A percentile compares a stretch with the other conserved stretches of the same genome.
phyloP scores from a whole-genome alignment of 2,329 filamentous ascomycete genomes.

The Penicillium capsulatum region DNA sequence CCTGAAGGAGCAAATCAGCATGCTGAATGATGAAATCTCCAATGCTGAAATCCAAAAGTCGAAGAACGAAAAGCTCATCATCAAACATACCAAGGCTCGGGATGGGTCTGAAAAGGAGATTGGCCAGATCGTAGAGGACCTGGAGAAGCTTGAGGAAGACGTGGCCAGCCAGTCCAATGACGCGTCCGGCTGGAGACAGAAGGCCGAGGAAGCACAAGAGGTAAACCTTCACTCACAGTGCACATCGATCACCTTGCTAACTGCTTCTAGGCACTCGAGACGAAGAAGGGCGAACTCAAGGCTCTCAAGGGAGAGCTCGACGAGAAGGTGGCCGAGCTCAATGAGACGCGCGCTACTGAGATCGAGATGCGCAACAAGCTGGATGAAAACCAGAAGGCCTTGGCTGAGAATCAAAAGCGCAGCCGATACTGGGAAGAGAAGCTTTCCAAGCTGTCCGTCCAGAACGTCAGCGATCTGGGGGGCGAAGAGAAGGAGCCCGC shows the following conservation, averaged over 20 bases:
- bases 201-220: conserved; percentile 76
- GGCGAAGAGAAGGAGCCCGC: conserved; percentile 49
- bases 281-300: conserved; percentile 75
- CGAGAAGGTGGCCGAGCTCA: conserved; percentile 77
- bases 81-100: conserved; percentile 80
- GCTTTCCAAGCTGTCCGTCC: conserved; percentile 73
- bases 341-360: conserved; percentile 81
- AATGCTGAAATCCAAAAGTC: conserved; percentile 80
- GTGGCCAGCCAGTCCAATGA: conserved; percentile 71
- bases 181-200: conserved; percentile 66
- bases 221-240: conserved; percentile 29
- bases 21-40: conserved; percentile 75
- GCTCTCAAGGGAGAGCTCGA: conserved; percentile 81
- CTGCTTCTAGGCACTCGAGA: conserved; percentile 56
- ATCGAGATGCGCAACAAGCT: conserved; percentile 99
- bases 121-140: conserved; percentile 64
- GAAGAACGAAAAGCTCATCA: conserved; percentile 88
- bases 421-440: conserved; percentile 87
- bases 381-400: conserved; percentile 88
- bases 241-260: conserved; percentile 18
- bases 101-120: conserved; percentile 76
- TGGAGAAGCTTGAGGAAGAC: conserved; percentile 73
- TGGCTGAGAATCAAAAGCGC: conserved; percentile 80
- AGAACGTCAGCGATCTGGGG: conserved; percentile 72
- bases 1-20: conserved; percentile 78